Conservation (phyloP, 805 yeast genomes). For the Metschnikowia rubicola region DNA sequence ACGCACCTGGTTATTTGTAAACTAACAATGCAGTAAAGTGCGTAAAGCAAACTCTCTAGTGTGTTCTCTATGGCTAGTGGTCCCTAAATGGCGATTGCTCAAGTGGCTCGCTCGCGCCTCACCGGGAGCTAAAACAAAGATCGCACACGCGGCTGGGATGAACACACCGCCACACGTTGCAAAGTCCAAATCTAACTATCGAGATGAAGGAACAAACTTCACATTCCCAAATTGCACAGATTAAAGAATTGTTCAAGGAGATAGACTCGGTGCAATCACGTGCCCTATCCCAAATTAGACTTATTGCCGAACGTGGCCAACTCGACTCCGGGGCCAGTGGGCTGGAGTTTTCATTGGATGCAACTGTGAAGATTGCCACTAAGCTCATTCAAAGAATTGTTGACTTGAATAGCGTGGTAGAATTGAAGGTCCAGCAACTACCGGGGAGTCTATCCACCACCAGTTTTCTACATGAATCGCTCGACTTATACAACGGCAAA, state of each 20-base stretch:
- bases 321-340: background rate
- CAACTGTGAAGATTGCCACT: constrained; percentile 18
- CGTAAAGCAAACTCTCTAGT: no score
- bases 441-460: constrained; percentile 1
- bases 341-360: constrained; percentile 18
- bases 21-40: no score
- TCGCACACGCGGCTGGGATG: no score
- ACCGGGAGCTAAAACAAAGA: no score
- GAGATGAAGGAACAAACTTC: no score
- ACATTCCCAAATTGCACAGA: background rate
- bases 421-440: constrained; percentile 8
- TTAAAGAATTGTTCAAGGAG: constrained; percentile 4
- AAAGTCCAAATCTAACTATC: no score
- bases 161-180: no score
- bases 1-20: no score
- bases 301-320: background rate
- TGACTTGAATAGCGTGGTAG: constrained; percentile 18
- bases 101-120: no score
- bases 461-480: constrained; percentile 6
- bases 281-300: constrained; percentile 18
- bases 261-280: constrained; percentile 24
- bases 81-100: no score
- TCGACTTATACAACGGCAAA: constrained; percentile 21
- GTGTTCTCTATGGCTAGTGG: no score
- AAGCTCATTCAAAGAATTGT: constrained; percentile 18